These are phyloP conservation scores for Macrocybe sp. DNA, from an alignment of 1,284 basidiomycete species.

Conservation along the genomic window DNA sequence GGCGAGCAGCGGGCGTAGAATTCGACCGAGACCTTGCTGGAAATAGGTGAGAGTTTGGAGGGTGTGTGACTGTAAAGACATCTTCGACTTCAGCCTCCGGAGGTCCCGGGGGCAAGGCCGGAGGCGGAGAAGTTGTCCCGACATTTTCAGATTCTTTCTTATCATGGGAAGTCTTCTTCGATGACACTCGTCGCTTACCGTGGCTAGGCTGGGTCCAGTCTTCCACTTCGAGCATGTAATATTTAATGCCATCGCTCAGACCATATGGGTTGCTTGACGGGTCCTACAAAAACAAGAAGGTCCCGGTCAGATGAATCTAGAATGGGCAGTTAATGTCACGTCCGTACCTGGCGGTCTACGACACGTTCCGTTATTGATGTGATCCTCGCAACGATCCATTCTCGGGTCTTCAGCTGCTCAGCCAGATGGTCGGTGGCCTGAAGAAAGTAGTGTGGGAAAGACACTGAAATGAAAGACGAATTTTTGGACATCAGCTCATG, in stretches of 20 bases:
- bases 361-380: conserved; percentile 83
- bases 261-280: conserved; percentile 72
- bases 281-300: conserved; percentile 39
- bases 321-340: conserved; percentile 10
- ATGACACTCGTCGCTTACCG: conserved; percentile 54
- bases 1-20: conserved; percentile 62
- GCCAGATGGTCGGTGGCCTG: conserved; percentile 80
- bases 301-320: neutral
- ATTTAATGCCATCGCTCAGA: conserved; percentile 87
- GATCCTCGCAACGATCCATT: conserved; percentile 94
- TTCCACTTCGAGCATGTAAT: conserved; percentile 91
- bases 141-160: conserved; percentile 25
- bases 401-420: conserved; percentile 80
- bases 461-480: conserved; percentile 53
- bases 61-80: conserved; percentile 53
- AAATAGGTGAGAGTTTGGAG: conserved; percentile 60
- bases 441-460: conserved; percentile 96
- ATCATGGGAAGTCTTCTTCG: conserved; percentile 44
- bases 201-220: conserved; percentile 79
- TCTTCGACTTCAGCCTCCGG: conserved; percentile 67
- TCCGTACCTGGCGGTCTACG: conserved; percentile 69
- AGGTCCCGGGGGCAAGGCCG: conserved; percentile 44
- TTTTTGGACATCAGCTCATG: conserved; percentile 27
- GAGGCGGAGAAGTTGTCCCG: conserved; percentile 21
- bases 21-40: conserved; percentile 58